Conservation (phyloP, 306 rosid genomes). For the Acacia acuminata region DNA sequence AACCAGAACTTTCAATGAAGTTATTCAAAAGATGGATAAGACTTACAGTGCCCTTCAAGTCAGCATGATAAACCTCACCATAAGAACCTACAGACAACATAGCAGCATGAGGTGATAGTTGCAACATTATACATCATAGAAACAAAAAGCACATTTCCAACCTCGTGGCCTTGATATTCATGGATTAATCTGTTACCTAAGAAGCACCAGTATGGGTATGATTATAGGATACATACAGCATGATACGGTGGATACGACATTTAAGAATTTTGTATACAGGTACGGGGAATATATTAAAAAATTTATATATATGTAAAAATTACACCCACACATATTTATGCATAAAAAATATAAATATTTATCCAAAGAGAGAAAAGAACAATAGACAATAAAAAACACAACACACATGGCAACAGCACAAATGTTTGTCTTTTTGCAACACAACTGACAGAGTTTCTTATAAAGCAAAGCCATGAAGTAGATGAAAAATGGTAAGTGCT, state of each 20-base stretch:
- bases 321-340: background rate
- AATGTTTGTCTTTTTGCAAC: background rate
- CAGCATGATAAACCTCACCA: conserved; percentile 91
- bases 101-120: conserved; percentile 22
- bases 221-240: background rate
- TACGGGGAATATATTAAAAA: background rate
- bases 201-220: no score
- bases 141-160: conserved; percentile 13
- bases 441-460: background rate
- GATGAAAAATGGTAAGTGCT: background rate
- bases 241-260: background rate
- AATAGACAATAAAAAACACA: background rate
- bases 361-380: background rate
- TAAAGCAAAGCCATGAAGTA: background rate
- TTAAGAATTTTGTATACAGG: background rate
- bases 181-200: background rate
- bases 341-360: no score
- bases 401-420: background rate
- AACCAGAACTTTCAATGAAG: conserved; percentile 25
- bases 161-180: background rate
- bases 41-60: conserved; percentile 96
- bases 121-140: conserved; percentile 27
- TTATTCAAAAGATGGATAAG: background rate
- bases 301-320: no score
- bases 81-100: conserved; percentile 53